A percentile compares a stretch with the other conserved stretches of the same genome.
Evolutionary conservation across 441 rosid species (phyloP).

Genomic region (Populus hybrid): DNA sequence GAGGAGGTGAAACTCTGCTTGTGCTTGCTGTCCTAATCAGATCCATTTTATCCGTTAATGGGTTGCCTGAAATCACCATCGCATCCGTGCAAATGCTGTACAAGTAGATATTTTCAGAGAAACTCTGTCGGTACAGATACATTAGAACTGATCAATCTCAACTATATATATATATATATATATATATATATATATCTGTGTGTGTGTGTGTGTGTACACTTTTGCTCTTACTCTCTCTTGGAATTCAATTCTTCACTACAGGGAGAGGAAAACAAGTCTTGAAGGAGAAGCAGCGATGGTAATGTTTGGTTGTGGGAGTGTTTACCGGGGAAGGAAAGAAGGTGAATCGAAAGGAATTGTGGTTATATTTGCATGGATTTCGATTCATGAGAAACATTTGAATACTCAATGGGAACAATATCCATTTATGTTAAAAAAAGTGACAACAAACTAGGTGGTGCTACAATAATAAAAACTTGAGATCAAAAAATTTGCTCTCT

Average conservation of each 20-base stretch:
- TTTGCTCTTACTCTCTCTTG: neutral
- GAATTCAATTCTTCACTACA: neutral
- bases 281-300: neutral
- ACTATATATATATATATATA: no score
- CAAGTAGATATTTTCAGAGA: no score
- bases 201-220: no score
- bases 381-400: slow-evolving; percentile 42
- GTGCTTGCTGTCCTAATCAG: neutral
- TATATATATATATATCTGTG: no score
- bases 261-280: neutral
- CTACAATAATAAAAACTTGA: no score
- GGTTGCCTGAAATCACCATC: neutral
- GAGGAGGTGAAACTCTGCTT: neutral
- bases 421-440: no score
- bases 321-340: slow-evolving; percentile 5
- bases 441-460: no score
- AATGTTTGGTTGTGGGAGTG: slow-evolving; percentile 32
- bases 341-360: slow-evolving; percentile 54
- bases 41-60: neutral
- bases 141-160: no score
- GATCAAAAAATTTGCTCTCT: no score
- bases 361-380: slow-evolving; percentile 70
- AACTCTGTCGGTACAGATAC: no score
- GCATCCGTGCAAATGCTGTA: neutral
- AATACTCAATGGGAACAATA: slow-evolving; percentile 34